Evolutionary conservation across 2,329 filamentous ascomycete genomes (phyloP).

Genomic region (Nemania sp.): DNA sequence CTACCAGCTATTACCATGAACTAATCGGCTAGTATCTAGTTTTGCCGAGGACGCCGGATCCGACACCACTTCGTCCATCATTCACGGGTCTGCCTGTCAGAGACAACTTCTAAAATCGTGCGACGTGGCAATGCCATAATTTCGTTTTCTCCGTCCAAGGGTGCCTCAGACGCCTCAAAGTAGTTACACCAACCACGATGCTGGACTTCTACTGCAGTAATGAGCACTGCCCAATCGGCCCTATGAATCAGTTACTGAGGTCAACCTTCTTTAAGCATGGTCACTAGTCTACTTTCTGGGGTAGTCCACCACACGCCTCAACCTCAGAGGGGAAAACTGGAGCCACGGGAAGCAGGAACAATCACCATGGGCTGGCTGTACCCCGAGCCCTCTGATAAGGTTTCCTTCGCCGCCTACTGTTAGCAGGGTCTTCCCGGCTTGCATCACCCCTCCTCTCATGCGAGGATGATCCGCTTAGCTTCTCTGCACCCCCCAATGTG

Average conservation of each 20-base stretch:
- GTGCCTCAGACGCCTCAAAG: neutral
- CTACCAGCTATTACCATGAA: neutral
- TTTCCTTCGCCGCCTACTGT: slow-evolving; percentile 1
- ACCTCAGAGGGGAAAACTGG: neutral
- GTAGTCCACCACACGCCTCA: neutral
- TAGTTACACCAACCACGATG: slow-evolving; percentile 4
- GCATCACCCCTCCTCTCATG: neutral
- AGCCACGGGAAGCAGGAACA: neutral
- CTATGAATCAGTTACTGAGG: neutral
- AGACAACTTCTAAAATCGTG: neutral
- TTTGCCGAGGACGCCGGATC: neutral
- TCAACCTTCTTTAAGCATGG: neutral
- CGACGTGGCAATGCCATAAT: neutral
- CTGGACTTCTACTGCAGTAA: neutral
- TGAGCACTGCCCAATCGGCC: neutral
- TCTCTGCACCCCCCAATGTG: neutral
- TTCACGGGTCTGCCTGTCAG: neutral
- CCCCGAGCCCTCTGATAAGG: slow-evolving; percentile 4
- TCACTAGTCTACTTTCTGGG: neutral
- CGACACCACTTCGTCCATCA: neutral
- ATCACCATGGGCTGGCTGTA: neutral
- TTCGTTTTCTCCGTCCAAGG: neutral
- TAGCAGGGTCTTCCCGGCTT: slow-evolving; percentile 5
- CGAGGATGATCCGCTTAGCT: neutral
- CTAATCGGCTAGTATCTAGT: neutral